Conservation (phyloP, 2,329 filamentous ascomycete genomes). For the Tolypocladium guangdongense region DNA sequence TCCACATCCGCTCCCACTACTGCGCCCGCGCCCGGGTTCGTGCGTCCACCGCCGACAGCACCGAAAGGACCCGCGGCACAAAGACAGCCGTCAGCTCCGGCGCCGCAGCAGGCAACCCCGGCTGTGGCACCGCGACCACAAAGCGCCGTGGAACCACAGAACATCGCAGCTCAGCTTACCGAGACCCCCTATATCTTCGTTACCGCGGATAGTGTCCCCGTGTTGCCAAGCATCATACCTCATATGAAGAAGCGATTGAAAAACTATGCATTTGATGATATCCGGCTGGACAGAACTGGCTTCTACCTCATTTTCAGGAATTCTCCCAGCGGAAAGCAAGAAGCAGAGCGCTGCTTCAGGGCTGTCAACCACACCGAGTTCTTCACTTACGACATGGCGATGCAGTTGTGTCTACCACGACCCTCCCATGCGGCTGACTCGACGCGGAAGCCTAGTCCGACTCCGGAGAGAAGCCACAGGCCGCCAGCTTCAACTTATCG, state of each 20-base stretch:
- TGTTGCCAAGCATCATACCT: slow-evolving; percentile 71
- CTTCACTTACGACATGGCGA: slow-evolving; percentile 85
- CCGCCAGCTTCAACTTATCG: slow-evolving; percentile 9
- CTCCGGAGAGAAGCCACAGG: slow-evolving; percentile 17
- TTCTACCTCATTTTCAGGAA: slow-evolving; percentile 91
- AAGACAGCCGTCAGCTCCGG: slow-evolving; percentile 13
- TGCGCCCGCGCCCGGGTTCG: slow-evolving; percentile 12
- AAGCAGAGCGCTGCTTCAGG: slow-evolving; percentile 70
- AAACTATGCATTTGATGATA: slow-evolving; percentile 67
- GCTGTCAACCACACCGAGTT: slow-evolving; percentile 71
- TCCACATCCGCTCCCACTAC: slow-evolving; percentile 8
- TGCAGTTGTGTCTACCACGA: slow-evolving; percentile 55
- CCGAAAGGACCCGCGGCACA: slow-evolving; percentile 70
- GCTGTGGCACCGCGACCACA: slow-evolving; percentile 16
- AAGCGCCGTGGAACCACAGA: slow-evolving; percentile 52
- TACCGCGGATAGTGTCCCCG: slow-evolving; percentile 74
- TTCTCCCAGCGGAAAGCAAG: slow-evolving; percentile 61
- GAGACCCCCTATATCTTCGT: slow-evolving; percentile 86
- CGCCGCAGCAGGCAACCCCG: slow-evolving; percentile 19
- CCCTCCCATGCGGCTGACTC: slow-evolving; percentile 12
- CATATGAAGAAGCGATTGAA: slow-evolving; percentile 88
- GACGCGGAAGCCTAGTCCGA: slow-evolving; percentile 22
- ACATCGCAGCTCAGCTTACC: slow-evolving; percentile 58
- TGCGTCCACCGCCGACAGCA: slow-evolving; percentile 62
- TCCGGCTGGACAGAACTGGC: slow-evolving; percentile 73